A percentile compares a stretch with the other conserved stretches of the same genome.
Evolutionary conservation across 2,329 filamentous ascomycete genomes (phyloP).

Genomic region (Sporothrix protearum): DNA sequence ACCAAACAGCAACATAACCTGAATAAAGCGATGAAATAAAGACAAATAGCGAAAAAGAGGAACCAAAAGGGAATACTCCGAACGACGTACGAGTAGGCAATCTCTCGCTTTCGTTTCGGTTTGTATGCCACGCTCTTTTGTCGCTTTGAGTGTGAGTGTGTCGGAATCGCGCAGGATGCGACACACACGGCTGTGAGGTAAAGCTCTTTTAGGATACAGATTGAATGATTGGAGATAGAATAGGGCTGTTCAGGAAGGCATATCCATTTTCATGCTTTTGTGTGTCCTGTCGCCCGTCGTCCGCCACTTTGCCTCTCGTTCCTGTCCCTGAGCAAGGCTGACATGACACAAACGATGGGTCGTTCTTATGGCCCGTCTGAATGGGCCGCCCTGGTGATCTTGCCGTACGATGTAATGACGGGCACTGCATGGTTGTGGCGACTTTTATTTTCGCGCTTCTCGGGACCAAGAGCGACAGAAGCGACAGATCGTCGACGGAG

Average conservation of each 20-base stretch:
- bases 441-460: neutral
- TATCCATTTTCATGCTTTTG: neutral
- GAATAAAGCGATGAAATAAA: too few relatives aligned
- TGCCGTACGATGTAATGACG: conserved; percentile 8
- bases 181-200: conserved; percentile 15
- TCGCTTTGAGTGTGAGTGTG: neutral
- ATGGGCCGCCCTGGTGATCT: neutral
- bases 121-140: neutral
- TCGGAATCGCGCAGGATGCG: neutral
- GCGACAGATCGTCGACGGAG: conserved; percentile 9
- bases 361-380: neutral
- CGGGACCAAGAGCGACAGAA: conserved; percentile 1
- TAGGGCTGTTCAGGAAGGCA: neutral
- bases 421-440: conserved; percentile 10
- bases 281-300: neutral
- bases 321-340: conserved; percentile 7
- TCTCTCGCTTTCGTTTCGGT: neutral
- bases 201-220: neutral
- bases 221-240: neutral
- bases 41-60: neutral
- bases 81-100: too few relatives aligned
- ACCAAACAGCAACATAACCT: neutral
- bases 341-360: neutral
- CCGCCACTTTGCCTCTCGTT: neutral
- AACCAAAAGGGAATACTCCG: neutral